Base-by-base conservation (phyloP, 2,329 filamentous ascomycete genomes). In the Aspergillus awamori region DNA sequence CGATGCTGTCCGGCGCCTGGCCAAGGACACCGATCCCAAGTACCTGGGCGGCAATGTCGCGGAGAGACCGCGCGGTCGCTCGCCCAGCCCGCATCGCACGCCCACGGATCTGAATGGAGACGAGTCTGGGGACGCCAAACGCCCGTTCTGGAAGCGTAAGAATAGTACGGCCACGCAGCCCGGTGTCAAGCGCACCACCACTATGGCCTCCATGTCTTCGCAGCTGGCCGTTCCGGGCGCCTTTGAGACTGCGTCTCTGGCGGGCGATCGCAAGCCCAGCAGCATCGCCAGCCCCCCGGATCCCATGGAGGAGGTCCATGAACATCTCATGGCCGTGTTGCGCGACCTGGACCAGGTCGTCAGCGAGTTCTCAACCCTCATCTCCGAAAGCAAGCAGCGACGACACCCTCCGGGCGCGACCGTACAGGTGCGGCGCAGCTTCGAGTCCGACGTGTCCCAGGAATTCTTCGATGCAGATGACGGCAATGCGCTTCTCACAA, bases 401-500 rank as follows among this genome's bases (percentile, higher is more conserved):
- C 87, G 93, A 47, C 78, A 86, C 58, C 83, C 80, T 6, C 70
- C 84, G 5, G 75, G 79, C 11, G 82, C 88, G 5, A 82, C 87
- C 7, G 76, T 83, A 4, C 80, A 75, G 33, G 83, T 85, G 10
- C 81, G 87, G 39, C 82, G 84, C 70, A 97, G 93, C 71, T 86
- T 96, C 57, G 93, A 97, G 64, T 96, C 93, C 0, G 84, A 88
- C 30, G 89, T 91, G 1, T 86, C 86, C 2, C 91, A 96, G 59
- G 94, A 98, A 73, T 99, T 98, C 78, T 99, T 97, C 69, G 95
- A 99, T 74, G 95, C 95, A 1, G 88, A 90, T 70, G 89, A 87
- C 55, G 88, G 85, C 15, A 85, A 86, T 67, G 33, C 33, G 11
- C 82, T 97, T 8, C 82, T 96, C 64, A 88, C 88, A 53, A 94